Conservation (phyloP, 2,329 filamentous ascomycete species). For the Monilinia fructigena region DNA sequence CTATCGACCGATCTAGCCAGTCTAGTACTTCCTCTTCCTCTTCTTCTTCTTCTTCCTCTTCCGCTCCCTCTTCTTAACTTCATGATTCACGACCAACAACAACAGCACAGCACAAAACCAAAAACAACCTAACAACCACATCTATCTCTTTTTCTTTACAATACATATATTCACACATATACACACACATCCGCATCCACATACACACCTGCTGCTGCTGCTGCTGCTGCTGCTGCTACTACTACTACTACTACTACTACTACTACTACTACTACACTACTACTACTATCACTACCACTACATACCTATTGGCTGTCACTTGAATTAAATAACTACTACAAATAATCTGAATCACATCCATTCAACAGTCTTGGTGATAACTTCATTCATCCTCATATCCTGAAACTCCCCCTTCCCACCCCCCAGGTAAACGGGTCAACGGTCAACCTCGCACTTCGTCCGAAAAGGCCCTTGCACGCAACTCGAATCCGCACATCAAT, state of each 20-base stretch:
- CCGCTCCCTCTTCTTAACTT: not conserved
- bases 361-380: not conserved
- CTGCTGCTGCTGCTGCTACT: not conserved
- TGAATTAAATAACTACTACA: too few species aligned
- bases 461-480: conserved; percentile 21
- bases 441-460: not conserved
- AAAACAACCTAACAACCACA: not conserved
- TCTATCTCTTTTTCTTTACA: not conserved
- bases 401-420: not conserved
- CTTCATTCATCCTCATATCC: conserved; percentile 1
- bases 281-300: not conserved
- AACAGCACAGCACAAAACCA: too few species aligned
- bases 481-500: conserved; percentile 14
- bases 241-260: not conserved
- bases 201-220: not conserved
- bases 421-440: conserved; percentile 10
- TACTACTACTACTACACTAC: not conserved
- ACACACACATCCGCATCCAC: not conserved
- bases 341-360: not conserved
- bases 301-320: not conserved
- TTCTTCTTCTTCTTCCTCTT: not conserved
- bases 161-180: not conserved
- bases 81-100: not conserved
- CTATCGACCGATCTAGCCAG: too few species aligned
- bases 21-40: not conserved